Base-by-base conservation (phyloP, 1,284 basidiomycete species). In the Cryptococcus sp. region DNA sequence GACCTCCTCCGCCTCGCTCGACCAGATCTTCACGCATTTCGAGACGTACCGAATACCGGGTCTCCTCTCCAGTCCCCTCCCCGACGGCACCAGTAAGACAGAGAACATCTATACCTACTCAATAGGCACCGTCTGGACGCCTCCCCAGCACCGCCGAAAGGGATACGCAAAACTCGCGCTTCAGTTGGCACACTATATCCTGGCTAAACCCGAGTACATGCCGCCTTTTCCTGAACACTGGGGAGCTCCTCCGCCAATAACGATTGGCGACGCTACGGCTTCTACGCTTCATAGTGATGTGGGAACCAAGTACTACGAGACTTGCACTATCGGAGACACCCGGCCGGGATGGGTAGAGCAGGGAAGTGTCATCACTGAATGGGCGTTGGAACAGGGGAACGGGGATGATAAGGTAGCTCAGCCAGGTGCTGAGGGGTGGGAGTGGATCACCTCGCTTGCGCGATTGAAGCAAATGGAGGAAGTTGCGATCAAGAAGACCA, bases 221-320 rank as follows among this genome's bases (percentile, higher is more conserved):
- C 49, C 49, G 17, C 30, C 49, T 16, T 50, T 50, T 19, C 49
- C 49, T 16, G 38, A 22, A 20, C 27, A 4, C 11, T 50, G 49
- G 49, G 49, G 49, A 15, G 13, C 22, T 15, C 49, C 49, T 7
- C 49, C 49, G 7, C 49, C 49, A 5, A 20, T 50, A 4, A 40
- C 19, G 15, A 20, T 50, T 13, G 49, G 49, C 25, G 49, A 50
- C 49, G 49, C 30, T 16, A 40, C 49, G 17, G 49, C 49, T 11
- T 30, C 22, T n/a, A n/a, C 30, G 30, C 30, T 50, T 19, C 38
- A 50, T 40, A 25, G 22, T 17, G 49, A 50, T 38, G 49, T 50
- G 17, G 49, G 49, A n/a, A 25, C 49, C 16, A 50, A 50, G 22
- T 50, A 50, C 22, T 50, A 50, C n/a, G 25, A 50, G 27, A 39